Evolutionary conservation across 2,329 filamentous ascomycete genomes (phyloP).

Genomic region (Zarea fungicola): DNA sequence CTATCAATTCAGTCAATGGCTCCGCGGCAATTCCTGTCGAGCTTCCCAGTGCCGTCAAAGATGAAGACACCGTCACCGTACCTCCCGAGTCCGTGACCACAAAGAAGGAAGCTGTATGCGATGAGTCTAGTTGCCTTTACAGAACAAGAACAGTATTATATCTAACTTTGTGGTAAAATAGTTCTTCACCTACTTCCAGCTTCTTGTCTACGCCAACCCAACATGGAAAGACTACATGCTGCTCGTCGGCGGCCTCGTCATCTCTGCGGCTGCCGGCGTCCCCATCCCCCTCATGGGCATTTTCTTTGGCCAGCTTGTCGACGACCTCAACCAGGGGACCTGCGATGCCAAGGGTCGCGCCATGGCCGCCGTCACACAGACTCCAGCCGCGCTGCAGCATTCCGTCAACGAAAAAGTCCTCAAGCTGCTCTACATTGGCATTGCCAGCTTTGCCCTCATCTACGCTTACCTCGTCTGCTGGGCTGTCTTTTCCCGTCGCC

Average conservation of each 20-base stretch:
- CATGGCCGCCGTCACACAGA: neutral
- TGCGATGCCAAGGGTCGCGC: constrained; percentile 34
- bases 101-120: constrained; percentile 7
- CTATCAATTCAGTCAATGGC: neutral
- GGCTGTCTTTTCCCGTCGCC: constrained; percentile 57
- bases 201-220: constrained; percentile 41
- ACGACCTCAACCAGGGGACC: constrained; percentile 54
- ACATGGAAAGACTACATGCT: constrained; percentile 38
- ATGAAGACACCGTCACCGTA: neutral
- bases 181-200: constrained; percentile 37
- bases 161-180: constrained; percentile 12
- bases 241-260: constrained; percentile 35
- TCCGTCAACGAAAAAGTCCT: constrained; percentile 54
- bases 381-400: constrained; percentile 29
- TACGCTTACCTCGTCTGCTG: constrained; percentile 61
- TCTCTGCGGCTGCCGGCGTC: constrained; percentile 53
- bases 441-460: constrained; percentile 57
- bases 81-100: neutral
- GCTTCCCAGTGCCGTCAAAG: neutral
- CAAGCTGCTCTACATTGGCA: constrained; percentile 57
- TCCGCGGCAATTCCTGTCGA: constrained; percentile 11
- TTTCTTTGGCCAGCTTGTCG: constrained; percentile 58
- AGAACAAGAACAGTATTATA: too few relatives aligned
- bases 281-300: constrained; percentile 61
- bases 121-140: too few relatives aligned